phyloP scores from a whole-genome alignment of 805 yeast genomes.

The Starmerella vitae region DNA sequence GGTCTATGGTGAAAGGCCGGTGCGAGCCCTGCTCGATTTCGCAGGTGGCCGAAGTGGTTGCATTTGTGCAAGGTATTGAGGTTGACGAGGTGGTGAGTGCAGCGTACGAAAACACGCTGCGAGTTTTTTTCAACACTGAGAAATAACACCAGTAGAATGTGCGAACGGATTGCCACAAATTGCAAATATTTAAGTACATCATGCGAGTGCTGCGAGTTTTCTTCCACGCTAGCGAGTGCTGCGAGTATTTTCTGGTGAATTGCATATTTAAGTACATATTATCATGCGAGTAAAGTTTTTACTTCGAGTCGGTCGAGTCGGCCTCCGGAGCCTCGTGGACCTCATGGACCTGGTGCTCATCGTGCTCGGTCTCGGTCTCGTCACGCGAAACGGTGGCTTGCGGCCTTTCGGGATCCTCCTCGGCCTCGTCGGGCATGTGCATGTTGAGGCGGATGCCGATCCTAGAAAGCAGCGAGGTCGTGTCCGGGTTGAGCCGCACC shows the following conservation, averaged over 20 bases:
- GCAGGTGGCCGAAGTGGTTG: conserved; percentile 58
- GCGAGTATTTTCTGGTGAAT: too few relatives aligned
- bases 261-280: too few relatives aligned
- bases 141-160: too few relatives aligned
- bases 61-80: conserved; percentile 35
- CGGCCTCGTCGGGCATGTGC: conserved; percentile 16
- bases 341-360: not conserved
- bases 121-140: conserved; percentile 35
- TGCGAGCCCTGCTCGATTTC: conserved; percentile 88
- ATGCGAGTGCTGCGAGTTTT: too few relatives aligned
- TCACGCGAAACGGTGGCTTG: not conserved
- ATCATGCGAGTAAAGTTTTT: too few relatives aligned
- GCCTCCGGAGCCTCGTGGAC: conserved; percentile 1
- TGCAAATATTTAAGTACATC: too few relatives aligned
- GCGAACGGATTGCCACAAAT: too few relatives aligned
- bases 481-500: conserved; percentile 16
- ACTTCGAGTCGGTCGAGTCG: too few relatives aligned
- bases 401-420: not conserved
- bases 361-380: not conserved
- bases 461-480: conserved; percentile 20
- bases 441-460: conserved; percentile 20
- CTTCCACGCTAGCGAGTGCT: too few relatives aligned
- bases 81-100: conserved; percentile 35
- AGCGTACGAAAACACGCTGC: conserved; percentile 41
- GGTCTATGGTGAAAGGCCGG: conserved; percentile 55